These are phyloP conservation scores for Penicillium hordei DNA, from an alignment of 2,329 filamentous ascomycete species.

Conservation along the genomic window DNA sequence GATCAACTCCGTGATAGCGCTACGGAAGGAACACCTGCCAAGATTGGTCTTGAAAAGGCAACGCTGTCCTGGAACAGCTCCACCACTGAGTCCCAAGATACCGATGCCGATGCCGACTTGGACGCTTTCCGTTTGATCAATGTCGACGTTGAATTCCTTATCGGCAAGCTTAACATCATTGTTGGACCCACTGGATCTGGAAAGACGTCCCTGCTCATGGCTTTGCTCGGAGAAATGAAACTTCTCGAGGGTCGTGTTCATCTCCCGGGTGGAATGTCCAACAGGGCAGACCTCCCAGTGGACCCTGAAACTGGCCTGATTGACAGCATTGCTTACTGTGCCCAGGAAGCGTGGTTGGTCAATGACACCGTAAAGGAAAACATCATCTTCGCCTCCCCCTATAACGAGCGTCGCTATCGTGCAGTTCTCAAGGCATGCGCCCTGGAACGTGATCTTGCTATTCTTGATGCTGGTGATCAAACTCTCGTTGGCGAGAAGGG, in stretches of 20 bases:
- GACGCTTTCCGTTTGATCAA: slow-evolving; percentile 81
- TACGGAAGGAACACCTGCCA: slow-evolving; percentile 66
- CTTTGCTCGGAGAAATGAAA: slow-evolving; percentile 93
- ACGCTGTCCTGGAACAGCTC: slow-evolving; percentile 84
- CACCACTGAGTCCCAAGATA: slow-evolving; percentile 53
- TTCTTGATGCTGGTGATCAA: slow-evolving; percentile 87
- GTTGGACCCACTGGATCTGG: slow-evolving; percentile 91
- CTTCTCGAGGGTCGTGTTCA: slow-evolving; percentile 75
- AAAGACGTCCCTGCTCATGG: slow-evolving; percentile 96
- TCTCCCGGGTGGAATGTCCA: slow-evolving; percentile 77
- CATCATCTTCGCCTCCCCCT: slow-evolving; percentile 82
- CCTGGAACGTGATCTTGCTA: slow-evolving; percentile 84
- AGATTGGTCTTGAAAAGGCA: slow-evolving; percentile 81
- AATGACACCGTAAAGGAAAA: slow-evolving; percentile 96
- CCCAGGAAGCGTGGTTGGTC: slow-evolving; percentile 94
- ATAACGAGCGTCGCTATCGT: slow-evolving; percentile 78
- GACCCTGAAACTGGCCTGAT: slow-evolving; percentile 83
- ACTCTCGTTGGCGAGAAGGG: slow-evolving; percentile 96
- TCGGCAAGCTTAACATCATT: slow-evolving; percentile 88
- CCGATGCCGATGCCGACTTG: slow-evolving; percentile 63
- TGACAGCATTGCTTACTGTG: slow-evolving; percentile 93
- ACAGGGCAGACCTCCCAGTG: slow-evolving; percentile 74
- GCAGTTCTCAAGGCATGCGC: slow-evolving; percentile 89
- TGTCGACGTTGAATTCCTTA: slow-evolving; percentile 75
- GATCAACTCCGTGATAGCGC: slow-evolving; percentile 73